phyloP scores from a whole-genome alignment of 495 filamentous ascomycete species.

The Gamarada debralockiae region DNA sequence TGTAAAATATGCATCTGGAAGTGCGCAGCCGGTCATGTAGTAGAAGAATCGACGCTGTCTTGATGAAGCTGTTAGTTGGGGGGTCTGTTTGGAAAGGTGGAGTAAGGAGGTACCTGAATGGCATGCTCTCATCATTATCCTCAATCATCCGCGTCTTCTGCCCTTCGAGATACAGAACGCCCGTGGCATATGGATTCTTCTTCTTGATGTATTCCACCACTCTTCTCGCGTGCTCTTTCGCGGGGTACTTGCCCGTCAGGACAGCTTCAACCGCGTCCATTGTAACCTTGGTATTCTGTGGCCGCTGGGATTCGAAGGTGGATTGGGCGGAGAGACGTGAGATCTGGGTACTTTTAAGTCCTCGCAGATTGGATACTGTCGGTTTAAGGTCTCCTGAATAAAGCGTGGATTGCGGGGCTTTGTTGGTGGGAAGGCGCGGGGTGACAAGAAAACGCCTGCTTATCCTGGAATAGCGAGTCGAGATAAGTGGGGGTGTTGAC shows the following conservation, averaged over 20 bases:
- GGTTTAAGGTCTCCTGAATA: too few species aligned
- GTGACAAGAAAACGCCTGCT: too few species aligned
- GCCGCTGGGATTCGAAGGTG: not conserved
- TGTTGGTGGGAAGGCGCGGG: too few species aligned
- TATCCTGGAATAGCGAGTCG: too few species aligned
- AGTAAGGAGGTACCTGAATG: conserved; percentile 57
- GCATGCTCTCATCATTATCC: conserved; percentile 75
- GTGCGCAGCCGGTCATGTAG: conserved; percentile 85
- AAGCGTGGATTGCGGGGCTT: too few species aligned
- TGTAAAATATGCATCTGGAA: conserved; percentile 76
- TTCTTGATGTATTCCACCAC: conserved; percentile 72
- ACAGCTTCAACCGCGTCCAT: conserved; percentile 35
- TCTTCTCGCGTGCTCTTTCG: conserved; percentile 78
- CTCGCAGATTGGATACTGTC: too few species aligned
- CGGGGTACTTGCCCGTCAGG: conserved; percentile 82
- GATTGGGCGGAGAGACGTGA: not conserved
- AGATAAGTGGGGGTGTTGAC: too few species aligned
- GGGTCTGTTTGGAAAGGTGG: not conserved
- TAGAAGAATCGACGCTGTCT: conserved; percentile 92
- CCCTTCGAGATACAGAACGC: conserved; percentile 83
- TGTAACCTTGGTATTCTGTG: not conserved
- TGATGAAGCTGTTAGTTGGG: conserved; percentile 15
- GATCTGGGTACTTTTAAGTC: too few species aligned
- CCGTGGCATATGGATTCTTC: conserved; percentile 53
- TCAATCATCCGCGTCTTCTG: conserved; percentile 73